A percentile compares a stretch with the other conserved stretches of the same genome.
phyloP scores from a whole-genome alignment of 2,329 filamentous ascomycete species.

The Aphanocladium album region DNA sequence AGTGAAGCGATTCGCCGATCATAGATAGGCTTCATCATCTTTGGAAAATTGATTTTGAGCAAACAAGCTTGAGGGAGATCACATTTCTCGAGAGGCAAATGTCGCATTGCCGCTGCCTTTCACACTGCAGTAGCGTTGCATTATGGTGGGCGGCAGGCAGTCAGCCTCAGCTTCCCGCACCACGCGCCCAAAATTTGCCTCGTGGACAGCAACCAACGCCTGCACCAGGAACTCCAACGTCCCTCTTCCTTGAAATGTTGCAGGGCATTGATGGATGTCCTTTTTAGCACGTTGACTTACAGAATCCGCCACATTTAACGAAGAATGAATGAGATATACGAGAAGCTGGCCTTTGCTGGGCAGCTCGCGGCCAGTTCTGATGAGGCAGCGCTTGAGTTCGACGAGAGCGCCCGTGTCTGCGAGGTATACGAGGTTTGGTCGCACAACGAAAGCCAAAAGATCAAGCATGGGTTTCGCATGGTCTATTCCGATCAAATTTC shows the following conservation, averaged over 20 bases:
- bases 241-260: neutral
- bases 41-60: too few species aligned
- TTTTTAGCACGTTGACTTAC: neutral
- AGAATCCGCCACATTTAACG: neutral
- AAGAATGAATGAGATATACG: conserved; percentile 9
- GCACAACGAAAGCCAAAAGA: neutral
- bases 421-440: conserved; percentile 5
- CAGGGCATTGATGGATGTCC: too few species aligned
- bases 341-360: conserved; percentile 4
- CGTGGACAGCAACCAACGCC: neutral
- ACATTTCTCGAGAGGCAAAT: neutral
- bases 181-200: neutral
- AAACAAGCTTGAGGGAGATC: too few species aligned
- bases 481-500: neutral
- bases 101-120: neutral
- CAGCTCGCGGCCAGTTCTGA: neutral
- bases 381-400: neutral
- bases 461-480: neutral
- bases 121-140: neutral
- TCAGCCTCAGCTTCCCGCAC: neutral
- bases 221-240: neutral
- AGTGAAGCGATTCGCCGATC: too few species aligned
- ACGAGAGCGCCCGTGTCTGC: neutral
- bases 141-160: neutral
- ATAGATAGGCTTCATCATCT: too few species aligned